These are phyloP conservation scores for Ceratocystis eucalypticola DNA, from an alignment of 2,329 filamentous ascomycete species.

Conservation along the genomic window DNA sequence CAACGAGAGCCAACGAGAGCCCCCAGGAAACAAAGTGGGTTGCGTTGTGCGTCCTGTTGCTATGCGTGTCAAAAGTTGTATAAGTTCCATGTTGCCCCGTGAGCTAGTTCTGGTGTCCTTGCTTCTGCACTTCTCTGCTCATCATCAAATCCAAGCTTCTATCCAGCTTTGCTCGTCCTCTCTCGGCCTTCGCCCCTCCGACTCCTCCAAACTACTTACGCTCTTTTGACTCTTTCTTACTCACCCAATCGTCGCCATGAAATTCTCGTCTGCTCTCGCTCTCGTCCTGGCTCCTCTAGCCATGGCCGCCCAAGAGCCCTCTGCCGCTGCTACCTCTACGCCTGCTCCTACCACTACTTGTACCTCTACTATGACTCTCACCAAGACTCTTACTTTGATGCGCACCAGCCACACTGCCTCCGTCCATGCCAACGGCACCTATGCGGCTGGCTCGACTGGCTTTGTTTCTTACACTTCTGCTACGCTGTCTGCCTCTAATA, in stretches of 20 bases:
- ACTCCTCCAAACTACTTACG: background rate
- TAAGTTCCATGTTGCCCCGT: slow-evolving; percentile 4
- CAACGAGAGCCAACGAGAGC: background rate
- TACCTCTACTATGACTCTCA: slow-evolving; percentile 30
- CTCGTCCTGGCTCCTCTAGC: slow-evolving; percentile 41
- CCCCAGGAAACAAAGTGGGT: background rate
- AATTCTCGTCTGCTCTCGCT: slow-evolving; percentile 32
- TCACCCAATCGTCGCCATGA: slow-evolving; percentile 26
- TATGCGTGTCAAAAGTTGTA: background rate
- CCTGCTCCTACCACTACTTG: slow-evolving; percentile 26
- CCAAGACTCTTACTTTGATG: slow-evolving; percentile 40
- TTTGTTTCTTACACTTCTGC: slow-evolving; percentile 25
- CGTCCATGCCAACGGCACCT: slow-evolving; percentile 28
- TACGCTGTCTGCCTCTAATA: slow-evolving; percentile 22
- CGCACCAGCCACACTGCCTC: slow-evolving; percentile 30
- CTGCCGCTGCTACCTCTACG: slow-evolving; percentile 7
- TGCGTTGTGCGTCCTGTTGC: no score
- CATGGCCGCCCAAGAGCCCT: slow-evolving; percentile 32
- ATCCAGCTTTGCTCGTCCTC: background rate
- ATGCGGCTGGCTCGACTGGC: slow-evolving; percentile 21
- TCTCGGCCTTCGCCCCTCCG: background rate
- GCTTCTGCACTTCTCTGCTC: background rate
- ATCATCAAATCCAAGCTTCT: slow-evolving; percentile 2
- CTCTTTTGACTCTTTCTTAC: background rate
- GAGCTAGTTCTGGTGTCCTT: background rate